These are phyloP conservation scores for Populus nigra DNA, from an alignment of 345 rosid species.

Conservation along the genomic window DNA sequence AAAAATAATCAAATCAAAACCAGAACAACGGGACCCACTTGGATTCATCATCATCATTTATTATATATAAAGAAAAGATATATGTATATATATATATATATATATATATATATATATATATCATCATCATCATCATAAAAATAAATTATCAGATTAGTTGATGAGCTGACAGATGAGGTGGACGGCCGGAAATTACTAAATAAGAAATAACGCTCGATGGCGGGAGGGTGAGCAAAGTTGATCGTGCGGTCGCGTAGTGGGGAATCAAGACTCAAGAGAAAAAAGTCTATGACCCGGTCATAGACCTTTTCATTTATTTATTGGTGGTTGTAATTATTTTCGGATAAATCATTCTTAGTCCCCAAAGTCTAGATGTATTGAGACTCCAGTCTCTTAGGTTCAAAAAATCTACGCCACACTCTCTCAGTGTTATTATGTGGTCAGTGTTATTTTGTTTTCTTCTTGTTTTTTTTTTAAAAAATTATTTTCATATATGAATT, in stretches of 20 bases:
- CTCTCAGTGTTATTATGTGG: too few species aligned
- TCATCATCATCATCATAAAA: neutral
- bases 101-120: neutral
- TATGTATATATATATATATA: too few species aligned
- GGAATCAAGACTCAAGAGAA: conserved; percentile 4
- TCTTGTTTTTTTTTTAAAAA: too few species aligned
- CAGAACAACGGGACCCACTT: neutral
- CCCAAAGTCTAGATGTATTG: too few species aligned
- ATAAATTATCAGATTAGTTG: neutral
- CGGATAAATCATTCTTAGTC: too few species aligned
- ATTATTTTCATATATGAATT: too few species aligned
- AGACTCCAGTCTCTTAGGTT: too few species aligned
- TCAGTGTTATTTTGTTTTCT: too few species aligned
- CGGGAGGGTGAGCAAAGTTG: neutral
- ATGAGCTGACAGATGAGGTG: neutral
- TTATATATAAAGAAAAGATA: neutral
- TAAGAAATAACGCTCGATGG: neutral
- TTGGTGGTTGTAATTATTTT: neutral
- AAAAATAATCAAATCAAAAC: neutral
- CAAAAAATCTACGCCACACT: too few species aligned
- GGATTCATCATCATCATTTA: too few species aligned
- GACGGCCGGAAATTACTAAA: conserved; percentile 12
- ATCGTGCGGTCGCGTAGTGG: conserved; percentile 22
- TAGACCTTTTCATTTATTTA: neutral
- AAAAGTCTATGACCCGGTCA: conserved; percentile 13